Base-by-base conservation (phyloP, 345 rosid genomes). In the Trapa incisa region DNA sequence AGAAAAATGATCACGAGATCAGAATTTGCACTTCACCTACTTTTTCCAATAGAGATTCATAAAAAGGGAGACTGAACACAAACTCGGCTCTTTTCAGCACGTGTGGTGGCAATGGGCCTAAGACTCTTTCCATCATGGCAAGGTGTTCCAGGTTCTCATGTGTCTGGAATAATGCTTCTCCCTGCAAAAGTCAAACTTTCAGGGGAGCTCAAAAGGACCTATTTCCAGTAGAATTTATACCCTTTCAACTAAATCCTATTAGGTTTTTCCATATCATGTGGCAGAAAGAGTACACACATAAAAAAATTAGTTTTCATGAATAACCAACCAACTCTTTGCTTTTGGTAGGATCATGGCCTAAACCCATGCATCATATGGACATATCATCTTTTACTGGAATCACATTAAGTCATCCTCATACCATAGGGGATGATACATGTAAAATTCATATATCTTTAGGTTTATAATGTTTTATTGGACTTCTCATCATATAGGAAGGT, bases 91-190 rank as follows among this genome's bases (percentile, higher is more conserved):
- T 81, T 60, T 77, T 79, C 75, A 83, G 62, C 80, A 82, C 78
- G 68, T 81, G 89, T 66, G 75, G 89, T 63, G 93, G 89, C 65
- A 87, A 67, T 6, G 81, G 83, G 47, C 93, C 89, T 54, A 87
- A 76, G 67, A 80, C 86, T 79, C 83, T 83, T 76, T 87, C 89
- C 87, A 87, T 87, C 89, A 87, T 85, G n/a, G 89, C 93, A 47
- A 85, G 72, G 75, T 85, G 93, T 80, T 85, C 92, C 37, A 87
- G 73, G 77, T 83, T 87, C 69, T 87, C 93, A 58, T 83, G 88
- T 3, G 88, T 85, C 81, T 87, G 93, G 73, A 87, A 87, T 77
- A 87, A 72, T 43, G 89, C 88, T 79, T 83, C 86, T 69, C 89
- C 93, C 89, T 85, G 84, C 65, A 45, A 2, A 50, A 9, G 3